Base-by-base conservation (phyloP, 139 green algal genomes). In the Pseudopediastrum boryanum region DNA sequence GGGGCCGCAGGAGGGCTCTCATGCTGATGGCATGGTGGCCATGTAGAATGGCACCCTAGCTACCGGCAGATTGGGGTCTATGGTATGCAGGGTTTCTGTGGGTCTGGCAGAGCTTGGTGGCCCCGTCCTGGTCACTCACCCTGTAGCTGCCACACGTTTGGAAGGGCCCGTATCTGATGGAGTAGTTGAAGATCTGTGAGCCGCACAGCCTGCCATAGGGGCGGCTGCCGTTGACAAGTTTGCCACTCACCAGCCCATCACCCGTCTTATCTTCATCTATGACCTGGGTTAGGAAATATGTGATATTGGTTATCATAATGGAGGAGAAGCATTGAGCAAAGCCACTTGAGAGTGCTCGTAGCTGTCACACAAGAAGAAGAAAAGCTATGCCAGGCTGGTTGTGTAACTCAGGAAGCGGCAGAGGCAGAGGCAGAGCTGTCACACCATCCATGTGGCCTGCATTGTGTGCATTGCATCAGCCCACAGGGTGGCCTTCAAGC, bases 121-220 rank as follows among this genome's bases (percentile, higher is more conserved):
- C 59, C 38, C 21, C 4, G 12, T 23, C 21, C 29, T 31, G 29
- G 2, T 4, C 54, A 8, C 74, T 65, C 36, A 81, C 74, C 74
- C 54, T 81, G 38, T n/a, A 31, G 36, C 43, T 72, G 35, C 61
- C 74, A 7, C 76, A 82, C 1, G 25, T 59, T 6, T 4, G 7
- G 42, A 52, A 82, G 19, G 76, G 76, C 21, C 76, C 76, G 41
- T 69, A 82, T 6, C 25, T 46, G 2, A 50, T 41, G 2, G 35
- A 62, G 65, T 82, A 82, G 10, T 27, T n/a, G 42, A 82, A 82
- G 35, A 51, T 33, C 50, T 76, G 67, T 39, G 35, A 44, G 0
- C 65, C 76, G 39, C 76, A 82, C 0, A 82, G 64, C 65, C 51
- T 75, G 38, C 76, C 76, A 31, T 69, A 69, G 8, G 76, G 76